phyloP scores from a whole-genome alignment of 441 rosid species.

The Geranium incanum region DNA sequence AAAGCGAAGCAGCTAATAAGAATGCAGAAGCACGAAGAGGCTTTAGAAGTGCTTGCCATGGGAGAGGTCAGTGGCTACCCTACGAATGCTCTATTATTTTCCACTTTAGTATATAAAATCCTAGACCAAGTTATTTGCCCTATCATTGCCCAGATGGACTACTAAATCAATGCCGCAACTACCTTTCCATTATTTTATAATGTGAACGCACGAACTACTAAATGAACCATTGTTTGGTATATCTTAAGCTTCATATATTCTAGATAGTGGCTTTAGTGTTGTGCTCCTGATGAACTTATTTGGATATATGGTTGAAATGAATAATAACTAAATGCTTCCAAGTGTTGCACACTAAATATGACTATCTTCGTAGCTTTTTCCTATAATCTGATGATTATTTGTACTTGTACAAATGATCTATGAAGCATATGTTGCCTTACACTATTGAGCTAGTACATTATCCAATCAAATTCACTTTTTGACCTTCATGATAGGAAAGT shows the following conservation, averaged over 20 bases:
- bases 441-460: neutral
- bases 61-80: constrained; percentile 56
- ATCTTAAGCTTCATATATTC: neutral
- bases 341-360: neutral
- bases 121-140: neutral
- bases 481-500: neutral
- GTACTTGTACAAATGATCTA: neutral
- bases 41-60: constrained; percentile 74
- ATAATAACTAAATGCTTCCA: neutral
- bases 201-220: neutral
- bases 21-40: constrained; percentile 56
- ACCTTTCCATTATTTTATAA: neutral
- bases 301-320: neutral
- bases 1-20: constrained; percentile 58
- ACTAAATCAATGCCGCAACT: neutral
- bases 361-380: neutral
- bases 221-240: neutral
- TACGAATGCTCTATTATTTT: neutral
- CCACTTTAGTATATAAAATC: neutral
- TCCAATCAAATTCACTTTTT: constrained; percentile 2
- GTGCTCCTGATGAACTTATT: neutral
- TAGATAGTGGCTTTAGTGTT: neutral
- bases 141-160: neutral
- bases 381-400: no score
- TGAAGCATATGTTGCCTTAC: neutral